Evolutionary conservation across 176 grass and related monocot species (phyloP), one percentile per base, ranked within the genome.

Genomic region (Eragrostis nindensis): DNA sequence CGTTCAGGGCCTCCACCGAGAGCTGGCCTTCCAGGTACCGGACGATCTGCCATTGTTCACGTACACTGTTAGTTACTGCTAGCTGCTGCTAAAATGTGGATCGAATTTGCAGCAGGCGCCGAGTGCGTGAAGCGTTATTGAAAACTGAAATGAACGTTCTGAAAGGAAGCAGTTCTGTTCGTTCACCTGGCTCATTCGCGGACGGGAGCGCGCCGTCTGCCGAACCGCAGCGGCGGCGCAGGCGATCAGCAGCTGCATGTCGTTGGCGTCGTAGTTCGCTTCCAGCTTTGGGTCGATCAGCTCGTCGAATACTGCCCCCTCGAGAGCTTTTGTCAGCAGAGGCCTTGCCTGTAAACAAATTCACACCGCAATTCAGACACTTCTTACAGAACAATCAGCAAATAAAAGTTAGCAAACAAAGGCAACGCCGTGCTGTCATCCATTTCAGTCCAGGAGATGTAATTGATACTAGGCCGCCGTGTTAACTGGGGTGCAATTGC

Each of bases 21-120:
- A 98, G 81, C 65, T 98, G 92, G 65, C 96, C 92, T 86, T 98
- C 90, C 55, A 98, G 71, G 64, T 79, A 95, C 43, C 84, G 84
- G 42, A 90, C 90, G 45, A 98, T 87, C 96, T 98, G 84, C 1
- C 2, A 36, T 52, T 16, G 54, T 21, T 60, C 22, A 71, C 2
- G 22, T 3, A 5, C 38, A 5, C 0, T 16, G 56, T 82, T 45
- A 87, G 53, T 36, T 36, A 36, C 32, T 36, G 4, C 29, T 21
- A 2, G 11, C 29, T 21, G 1, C 21, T 1, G 17, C 5, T 16
- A 15, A 46, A 57, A 19, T 2, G 19, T 42, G 42, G 14, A 12
- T 18, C 8, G 8, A 36, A 46, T 8, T 62, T 43, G 44, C 1
- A 13, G 17, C 8, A 18, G 14, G 26, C 8, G 49, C 49, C 9